Conservation (phyloP, 2,329 filamentous ascomycete genomes). For the Aschersonia sp. region DNA sequence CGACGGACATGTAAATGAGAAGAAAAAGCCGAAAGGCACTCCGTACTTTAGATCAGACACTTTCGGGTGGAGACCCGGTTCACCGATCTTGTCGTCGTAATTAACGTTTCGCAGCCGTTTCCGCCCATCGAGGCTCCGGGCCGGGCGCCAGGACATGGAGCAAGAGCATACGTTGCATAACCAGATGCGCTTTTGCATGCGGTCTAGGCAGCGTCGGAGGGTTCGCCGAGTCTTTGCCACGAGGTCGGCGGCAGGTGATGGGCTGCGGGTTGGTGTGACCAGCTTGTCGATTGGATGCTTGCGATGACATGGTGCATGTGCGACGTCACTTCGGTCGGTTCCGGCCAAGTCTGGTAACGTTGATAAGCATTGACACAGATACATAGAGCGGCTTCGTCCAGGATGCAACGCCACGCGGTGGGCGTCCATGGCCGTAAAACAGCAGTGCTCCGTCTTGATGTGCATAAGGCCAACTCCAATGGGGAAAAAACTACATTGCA, state of each 20-base stretch:
- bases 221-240: not conserved
- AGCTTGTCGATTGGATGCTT: not conserved
- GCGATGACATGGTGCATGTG: not conserved
- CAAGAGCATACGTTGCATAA: not conserved
- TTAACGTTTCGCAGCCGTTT: not conserved
- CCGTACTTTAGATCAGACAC: not conserved
- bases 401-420: too few relatives aligned
- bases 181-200: not conserved
- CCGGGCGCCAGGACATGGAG: too few relatives aligned
- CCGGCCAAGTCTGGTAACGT: not conserved
- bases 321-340: not conserved
- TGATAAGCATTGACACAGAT: not conserved
- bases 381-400: too few relatives aligned
- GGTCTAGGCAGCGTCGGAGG: not conserved
- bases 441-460: too few relatives aligned
- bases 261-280: not conserved
- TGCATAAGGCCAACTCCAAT: too few relatives aligned
- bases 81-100: not conserved
- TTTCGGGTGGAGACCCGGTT: not conserved
- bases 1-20: not conserved
- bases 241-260: not conserved
- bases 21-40: not conserved
- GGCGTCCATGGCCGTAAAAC: too few relatives aligned
- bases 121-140: not conserved
- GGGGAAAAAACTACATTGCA: too few relatives aligned